Conservation (phyloP, 1,284 basidiomycete genomes). For the Farysia itapuensis region DNA sequence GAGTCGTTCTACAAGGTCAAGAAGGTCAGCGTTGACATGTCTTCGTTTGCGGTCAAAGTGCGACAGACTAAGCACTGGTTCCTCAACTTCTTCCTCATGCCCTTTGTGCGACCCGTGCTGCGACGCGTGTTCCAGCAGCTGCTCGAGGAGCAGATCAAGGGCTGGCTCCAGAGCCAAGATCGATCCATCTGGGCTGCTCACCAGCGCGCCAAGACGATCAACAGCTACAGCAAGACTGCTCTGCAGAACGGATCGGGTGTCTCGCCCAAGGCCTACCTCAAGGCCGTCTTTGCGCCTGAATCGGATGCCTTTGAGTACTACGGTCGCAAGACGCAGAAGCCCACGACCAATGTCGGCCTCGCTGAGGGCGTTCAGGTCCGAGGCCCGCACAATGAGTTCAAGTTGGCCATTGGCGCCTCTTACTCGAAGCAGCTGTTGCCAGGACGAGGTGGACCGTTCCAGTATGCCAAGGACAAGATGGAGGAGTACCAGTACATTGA, state of each 20-base stretch:
- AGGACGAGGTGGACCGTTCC: slow-evolving; percentile 49
- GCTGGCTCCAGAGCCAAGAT: slow-evolving; percentile 45
- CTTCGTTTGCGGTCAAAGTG: slow-evolving; percentile 53
- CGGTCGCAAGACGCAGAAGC: slow-evolving; percentile 60
- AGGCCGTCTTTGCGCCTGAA: slow-evolving; percentile 61
- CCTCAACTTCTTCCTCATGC: slow-evolving; percentile 55
- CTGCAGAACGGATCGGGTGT: slow-evolving; percentile 52
- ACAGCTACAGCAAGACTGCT: slow-evolving; percentile 48
- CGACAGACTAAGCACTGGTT: slow-evolving; percentile 50
- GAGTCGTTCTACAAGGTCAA: slow-evolving; percentile 64
- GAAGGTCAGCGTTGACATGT: slow-evolving; percentile 62
- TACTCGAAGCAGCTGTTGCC: slow-evolving; percentile 61
- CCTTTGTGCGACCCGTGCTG: slow-evolving; percentile 45
- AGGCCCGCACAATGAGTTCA: slow-evolving; percentile 62
- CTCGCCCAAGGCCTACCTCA: slow-evolving; percentile 61
- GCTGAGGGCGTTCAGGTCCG: slow-evolving; percentile 37
- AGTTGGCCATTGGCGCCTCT: slow-evolving; percentile 63
- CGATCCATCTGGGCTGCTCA: slow-evolving; percentile 60
- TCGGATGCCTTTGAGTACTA: slow-evolving; percentile 44
- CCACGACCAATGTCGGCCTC: slow-evolving; percentile 18
- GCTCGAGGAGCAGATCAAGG: slow-evolving; percentile 60
- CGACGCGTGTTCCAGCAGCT: slow-evolving; percentile 44
- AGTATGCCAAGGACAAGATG: slow-evolving; percentile 57
- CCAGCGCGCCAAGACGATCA: slow-evolving; percentile 62
- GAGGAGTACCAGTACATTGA: slow-evolving; percentile 57